Conservation (phyloP, 139 green algal genomes). For the Tetradesmus obliquus region DNA sequence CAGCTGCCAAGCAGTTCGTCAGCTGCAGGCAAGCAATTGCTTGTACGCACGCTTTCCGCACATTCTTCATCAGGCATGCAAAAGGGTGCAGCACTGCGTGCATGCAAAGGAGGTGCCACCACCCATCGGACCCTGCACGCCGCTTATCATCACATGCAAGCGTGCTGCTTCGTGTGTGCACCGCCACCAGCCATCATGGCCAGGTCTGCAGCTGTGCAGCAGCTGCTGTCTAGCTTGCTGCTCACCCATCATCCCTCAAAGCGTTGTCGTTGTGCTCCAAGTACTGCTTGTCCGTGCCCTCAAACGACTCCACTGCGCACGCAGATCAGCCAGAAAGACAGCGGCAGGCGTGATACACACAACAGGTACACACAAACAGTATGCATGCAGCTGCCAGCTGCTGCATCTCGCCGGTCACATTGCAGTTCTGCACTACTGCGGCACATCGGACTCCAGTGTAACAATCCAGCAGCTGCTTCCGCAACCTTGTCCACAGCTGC, state of each 20-base stretch:
- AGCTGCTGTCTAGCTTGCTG: neutral
- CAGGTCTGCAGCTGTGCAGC: neutral
- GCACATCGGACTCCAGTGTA: neutral
- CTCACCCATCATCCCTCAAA: slow-evolving; percentile 81
- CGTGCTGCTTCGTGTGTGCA: neutral
- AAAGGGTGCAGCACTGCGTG: neutral
- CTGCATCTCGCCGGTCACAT: neutral
- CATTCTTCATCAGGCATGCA: no score
- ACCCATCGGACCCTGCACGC: no score
- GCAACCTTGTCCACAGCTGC: neutral
- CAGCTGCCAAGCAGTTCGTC: neutral
- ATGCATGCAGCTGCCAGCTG: neutral
- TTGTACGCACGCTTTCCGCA: no score
- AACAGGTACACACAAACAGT: neutral
- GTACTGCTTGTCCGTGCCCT: slow-evolving; percentile 87
- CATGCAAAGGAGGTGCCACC: neutral
- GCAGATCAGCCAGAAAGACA: neutral
- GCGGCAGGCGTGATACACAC: neutral
- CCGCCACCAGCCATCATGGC: neutral
- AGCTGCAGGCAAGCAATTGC: neutral
- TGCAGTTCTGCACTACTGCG: neutral
- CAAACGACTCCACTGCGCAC: slow-evolving; percentile 77
- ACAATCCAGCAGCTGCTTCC: neutral
- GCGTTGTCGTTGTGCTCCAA: slow-evolving; percentile 68
- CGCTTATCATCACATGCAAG: neutral